Base-by-base conservation (phyloP, 2,329 filamentous ascomycete species). In the Drechslera avenae region DNA sequence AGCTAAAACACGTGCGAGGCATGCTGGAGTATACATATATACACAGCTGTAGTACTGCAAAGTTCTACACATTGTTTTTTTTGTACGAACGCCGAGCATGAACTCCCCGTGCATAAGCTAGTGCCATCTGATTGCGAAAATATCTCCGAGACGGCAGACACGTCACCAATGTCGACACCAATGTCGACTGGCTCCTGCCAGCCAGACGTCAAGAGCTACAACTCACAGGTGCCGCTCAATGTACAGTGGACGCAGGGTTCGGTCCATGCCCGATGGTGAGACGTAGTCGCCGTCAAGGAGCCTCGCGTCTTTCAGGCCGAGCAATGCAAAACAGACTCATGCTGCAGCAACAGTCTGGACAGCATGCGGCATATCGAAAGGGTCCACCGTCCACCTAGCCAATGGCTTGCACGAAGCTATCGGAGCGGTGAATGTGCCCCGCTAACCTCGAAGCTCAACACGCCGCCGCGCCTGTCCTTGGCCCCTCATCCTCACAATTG, bases 391-490 rank as follows among this genome's bases (percentile, higher is more conserved):
- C n/a, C 49, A 60, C 59, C 36, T 46, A 36, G 52, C 57, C 50
- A 60, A 53, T 60, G 14, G 47, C 54, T 32, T 19, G 34, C 39
- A 21, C 12, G 14, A 13, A 31, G 37, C 48, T 53, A 37, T 35
- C 51, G 36, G 39, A 52, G 62, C 60, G 62, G 60, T 65, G 60
- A 64, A 62, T 57, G 59, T 53, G 52, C 58, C 62, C 59, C 62
- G 56, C 62, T 44, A 58, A 59, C 46, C 43, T 58, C 54, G 58
- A 63, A 52, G 51, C 59, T 57, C 50, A 56, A 56, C 49, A 49
- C 41, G 35, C 52, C 49, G 45, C 58, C 47, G 50, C 49, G 39
- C 48, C 33, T 50, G 37, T 28, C 39, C 35, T 46, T 39, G 41
- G 41, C 42, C 50, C 56, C 54, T 60, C 49, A 46, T 30, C 36